Evolutionary conservation across 768 basidiomycete genomes (phyloP), one percentile per base, ranked within the genome.

Genomic region (Mycena alexandri): DNA sequence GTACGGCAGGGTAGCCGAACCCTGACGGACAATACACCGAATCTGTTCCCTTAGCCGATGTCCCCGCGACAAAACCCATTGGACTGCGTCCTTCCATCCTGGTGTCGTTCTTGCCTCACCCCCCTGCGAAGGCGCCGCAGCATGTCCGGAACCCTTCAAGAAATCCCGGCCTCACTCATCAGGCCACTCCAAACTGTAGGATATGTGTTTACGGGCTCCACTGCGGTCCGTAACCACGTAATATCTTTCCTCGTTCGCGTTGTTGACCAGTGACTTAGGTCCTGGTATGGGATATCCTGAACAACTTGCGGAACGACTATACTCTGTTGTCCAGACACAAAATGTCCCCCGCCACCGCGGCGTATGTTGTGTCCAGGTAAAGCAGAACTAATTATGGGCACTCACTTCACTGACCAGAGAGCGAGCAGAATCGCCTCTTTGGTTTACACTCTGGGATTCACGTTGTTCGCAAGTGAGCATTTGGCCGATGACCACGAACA

Each of bases 391-490:
- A 43, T 44, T 52, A 19, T 53, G 42, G 38, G 21, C 41, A 41
- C 24, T 56, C 48, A 57, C 24, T 44, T 57, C 56, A 24, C 56
- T 43, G 33, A 46, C 56, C 41, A 38, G 43, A 57, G 19, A 36
- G 41, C 25, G 56, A 57, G 43, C 46, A 59, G 57, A 59, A 21
- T 59, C 57, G 57, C 57, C 19, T 59, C 44, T 48, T 41, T 59
- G 44, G 34, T 59, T 47, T 59, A 59, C 46, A 36, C 33, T 41
- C 33, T 72, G 29, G 56, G 65, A 29, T 50, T 55, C 38, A 55
- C 67, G 22, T 25, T 74, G 12, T 76, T 58, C 74, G 72, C 33
- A 70, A 74, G 77, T 77, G 56, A 63, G 65, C 29, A 60, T 63
- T 46, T 52, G 43, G 36, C 56, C 42, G 34, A 25, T 38, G 43